These are phyloP conservation scores for Hypoxylon subgilvum DNA, from an alignment of 495 filamentous ascomycete genomes.

Conservation along the genomic window DNA sequence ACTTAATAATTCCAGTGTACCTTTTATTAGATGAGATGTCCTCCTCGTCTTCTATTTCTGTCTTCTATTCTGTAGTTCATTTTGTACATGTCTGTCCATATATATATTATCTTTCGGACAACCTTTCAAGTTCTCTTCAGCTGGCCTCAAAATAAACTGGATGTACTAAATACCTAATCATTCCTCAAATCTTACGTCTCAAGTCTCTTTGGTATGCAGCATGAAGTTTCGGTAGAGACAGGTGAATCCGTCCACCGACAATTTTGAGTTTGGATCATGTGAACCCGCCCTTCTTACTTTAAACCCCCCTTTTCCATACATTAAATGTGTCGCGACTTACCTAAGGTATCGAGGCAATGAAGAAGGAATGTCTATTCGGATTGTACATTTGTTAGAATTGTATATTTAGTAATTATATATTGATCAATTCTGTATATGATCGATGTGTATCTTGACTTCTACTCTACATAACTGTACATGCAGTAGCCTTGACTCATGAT, in stretches of 20 bases:
- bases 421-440: too few relatives aligned
- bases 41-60: neutral
- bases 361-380: neutral
- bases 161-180: too few relatives aligned
- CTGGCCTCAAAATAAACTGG: neutral
- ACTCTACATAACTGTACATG: neutral
- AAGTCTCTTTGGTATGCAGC: slow-evolving; percentile 14
- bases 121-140: neutral
- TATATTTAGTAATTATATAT: neutral
- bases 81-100: too few relatives aligned
- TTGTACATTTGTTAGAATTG: too few relatives aligned
- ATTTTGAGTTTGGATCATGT: slow-evolving; percentile 13
- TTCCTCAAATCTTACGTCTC: too few relatives aligned
- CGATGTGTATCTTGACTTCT: neutral
- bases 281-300: slow-evolving; percentile 3
- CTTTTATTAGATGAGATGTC: neutral
- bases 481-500: neutral
- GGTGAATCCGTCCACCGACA: slow-evolving; percentile 4
- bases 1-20: slow-evolving; percentile 7
- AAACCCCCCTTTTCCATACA: slow-evolving; percentile 3
- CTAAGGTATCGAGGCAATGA: neutral
- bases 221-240: neutral
- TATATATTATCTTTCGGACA: too few relatives aligned
- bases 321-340: neutral
- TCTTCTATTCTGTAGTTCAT: too few relatives aligned